Percentiles rank a stretch among this genome's conserved stretches.
phyloP scores from a whole-genome alignment of 331 rosid species.

The Telfairia occidentalis region DNA sequence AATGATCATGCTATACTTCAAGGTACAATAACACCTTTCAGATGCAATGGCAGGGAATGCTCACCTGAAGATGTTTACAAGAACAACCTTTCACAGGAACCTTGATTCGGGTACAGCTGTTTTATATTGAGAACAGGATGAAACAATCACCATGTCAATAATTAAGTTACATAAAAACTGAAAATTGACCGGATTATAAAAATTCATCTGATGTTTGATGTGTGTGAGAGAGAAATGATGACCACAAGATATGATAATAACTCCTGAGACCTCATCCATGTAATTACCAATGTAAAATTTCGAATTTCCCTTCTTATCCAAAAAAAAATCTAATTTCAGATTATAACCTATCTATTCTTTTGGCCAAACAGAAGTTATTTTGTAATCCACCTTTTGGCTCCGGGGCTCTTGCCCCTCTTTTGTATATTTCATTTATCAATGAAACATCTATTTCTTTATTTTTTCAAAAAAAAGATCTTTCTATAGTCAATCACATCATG shows the following conservation, averaged over 20 bases:
- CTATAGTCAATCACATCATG: background rate
- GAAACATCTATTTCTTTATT: background rate
- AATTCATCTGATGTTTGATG: background rate
- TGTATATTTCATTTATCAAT: background rate
- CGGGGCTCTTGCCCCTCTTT: background rate
- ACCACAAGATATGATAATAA: background rate
- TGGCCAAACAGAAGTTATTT: background rate
- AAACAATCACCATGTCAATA: constrained; percentile 10
- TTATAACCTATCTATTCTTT: background rate
- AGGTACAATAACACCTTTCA: background rate
- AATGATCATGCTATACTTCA: background rate
- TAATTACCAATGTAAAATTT: background rate
- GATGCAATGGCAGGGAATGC: constrained; percentile 15
- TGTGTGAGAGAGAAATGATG: background rate
- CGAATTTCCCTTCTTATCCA: background rate
- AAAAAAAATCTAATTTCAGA: background rate
- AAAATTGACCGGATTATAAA: background rate
- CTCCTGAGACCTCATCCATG: background rate
- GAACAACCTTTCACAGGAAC: constrained; percentile 81
- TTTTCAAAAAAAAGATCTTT: background rate
- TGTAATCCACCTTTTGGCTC: background rate
- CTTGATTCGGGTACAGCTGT: constrained; percentile 61
- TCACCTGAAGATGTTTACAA: constrained; percentile 88
- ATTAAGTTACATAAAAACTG: background rate
- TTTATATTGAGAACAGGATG: constrained; percentile 20